Percentiles rank a stretch among this genome's conserved stretches.
These are phyloP conservation scores for Rhexocercosporidium sp. DNA, from an alignment of 2,329 filamentous ascomycete genomes.

Conservation along the genomic window DNA sequence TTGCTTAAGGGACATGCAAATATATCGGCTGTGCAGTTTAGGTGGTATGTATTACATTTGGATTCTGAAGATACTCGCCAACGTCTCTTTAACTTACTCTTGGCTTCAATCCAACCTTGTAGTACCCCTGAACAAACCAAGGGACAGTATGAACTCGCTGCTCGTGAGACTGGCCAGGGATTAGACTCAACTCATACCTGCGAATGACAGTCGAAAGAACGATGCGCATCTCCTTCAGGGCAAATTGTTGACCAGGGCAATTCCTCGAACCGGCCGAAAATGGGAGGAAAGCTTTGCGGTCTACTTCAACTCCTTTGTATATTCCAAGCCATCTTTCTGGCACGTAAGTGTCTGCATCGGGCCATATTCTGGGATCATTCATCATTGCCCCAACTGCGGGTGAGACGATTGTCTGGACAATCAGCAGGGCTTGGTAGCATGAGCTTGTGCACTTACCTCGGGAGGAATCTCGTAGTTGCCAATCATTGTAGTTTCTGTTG, in stretches of 20 bases:
- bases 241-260: conserved; percentile 42
- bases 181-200: conserved; percentile 29
- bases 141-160: conserved; percentile 31
- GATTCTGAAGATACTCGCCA: neutral
- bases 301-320: conserved; percentile 24
- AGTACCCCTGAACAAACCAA: conserved; percentile 30
- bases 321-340: conserved; percentile 32
- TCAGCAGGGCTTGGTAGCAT: neutral
- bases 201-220: conserved; percentile 29
- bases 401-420: conserved; percentile 18
- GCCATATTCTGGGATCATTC: conserved; percentile 28
- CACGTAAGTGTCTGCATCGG: conserved; percentile 27
- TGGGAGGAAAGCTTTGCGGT: conserved; percentile 33
- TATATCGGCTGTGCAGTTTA: no score
- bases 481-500: conserved; percentile 21
- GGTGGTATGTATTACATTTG: no score
- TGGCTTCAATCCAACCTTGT: conserved; percentile 28
- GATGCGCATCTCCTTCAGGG: conserved; percentile 37
- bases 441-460: conserved; percentile 12
- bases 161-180: conserved; percentile 31
- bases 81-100: neutral
- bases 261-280: conserved; percentile 41
- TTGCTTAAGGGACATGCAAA: no score
- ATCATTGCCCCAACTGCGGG: conserved; percentile 16
- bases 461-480: conserved; percentile 30